These are phyloP conservation scores for Pythium graminicola DNA, from an alignment of 352 stramenopile species.

Conservation along the genomic window DNA sequence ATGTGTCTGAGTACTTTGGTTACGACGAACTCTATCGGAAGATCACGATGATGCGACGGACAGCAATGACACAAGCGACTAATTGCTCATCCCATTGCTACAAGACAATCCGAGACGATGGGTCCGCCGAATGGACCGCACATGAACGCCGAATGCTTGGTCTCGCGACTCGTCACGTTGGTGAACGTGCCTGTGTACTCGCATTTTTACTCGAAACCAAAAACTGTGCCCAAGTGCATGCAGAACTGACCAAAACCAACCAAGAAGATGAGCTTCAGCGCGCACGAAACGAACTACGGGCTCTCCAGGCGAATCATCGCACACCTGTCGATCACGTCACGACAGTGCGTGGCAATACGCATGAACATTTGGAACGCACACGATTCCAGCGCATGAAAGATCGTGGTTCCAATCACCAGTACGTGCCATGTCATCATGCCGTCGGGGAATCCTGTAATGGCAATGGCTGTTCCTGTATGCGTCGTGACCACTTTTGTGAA, in stretches of 20 bases:
- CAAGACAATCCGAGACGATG: neutral
- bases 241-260: slow-evolving; percentile 1
- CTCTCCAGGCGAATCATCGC: slow-evolving; percentile 2
- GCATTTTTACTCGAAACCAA: slow-evolving; percentile 33
- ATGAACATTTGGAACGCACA: slow-evolving; percentile 62
- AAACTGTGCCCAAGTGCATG: slow-evolving; percentile 36
- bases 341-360: slow-evolving; percentile 44
- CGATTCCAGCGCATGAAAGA: slow-evolving; percentile 78
- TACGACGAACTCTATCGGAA: slow-evolving; percentile 39
- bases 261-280: neutral
- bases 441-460: slow-evolving; percentile 43
- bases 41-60: slow-evolving; percentile 31
- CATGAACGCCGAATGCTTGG: slow-evolving; percentile 38
- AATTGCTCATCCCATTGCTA: slow-evolving; percentile 11
- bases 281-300: slow-evolving; percentile 9
- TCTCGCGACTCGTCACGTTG: slow-evolving; percentile 35
- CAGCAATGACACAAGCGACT: neutral
- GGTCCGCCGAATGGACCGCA: slow-evolving; percentile 26
- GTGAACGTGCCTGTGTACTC: slow-evolving; percentile 36
- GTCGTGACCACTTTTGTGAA: slow-evolving; percentile 76
- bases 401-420: slow-evolving; percentile 68
- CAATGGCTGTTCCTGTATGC: slow-evolving; percentile 68
- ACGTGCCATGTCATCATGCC: slow-evolving; percentile 55
- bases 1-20: slow-evolving; percentile 55
- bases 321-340: slow-evolving; percentile 19